These are phyloP conservation scores for Gamarada debralockiae DNA, from an alignment of 495 filamentous ascomycete genomes.

Conservation along the genomic window DNA sequence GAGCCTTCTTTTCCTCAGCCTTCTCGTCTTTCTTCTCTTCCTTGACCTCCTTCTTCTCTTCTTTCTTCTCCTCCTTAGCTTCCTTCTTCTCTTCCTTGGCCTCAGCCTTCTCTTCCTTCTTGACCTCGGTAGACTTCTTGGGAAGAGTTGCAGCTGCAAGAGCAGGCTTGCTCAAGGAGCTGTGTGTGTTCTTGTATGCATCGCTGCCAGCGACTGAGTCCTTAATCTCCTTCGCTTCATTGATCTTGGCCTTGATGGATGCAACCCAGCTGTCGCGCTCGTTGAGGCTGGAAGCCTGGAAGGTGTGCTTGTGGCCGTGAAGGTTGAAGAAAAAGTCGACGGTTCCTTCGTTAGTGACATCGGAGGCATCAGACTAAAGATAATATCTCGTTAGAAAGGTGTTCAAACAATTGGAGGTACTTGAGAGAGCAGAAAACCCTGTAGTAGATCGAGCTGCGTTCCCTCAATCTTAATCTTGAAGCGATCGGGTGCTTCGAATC, in stretches of 20 bases:
- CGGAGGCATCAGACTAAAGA: constrained; percentile 67
- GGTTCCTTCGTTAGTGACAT: constrained; percentile 66
- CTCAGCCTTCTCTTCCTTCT: constrained; percentile 35
- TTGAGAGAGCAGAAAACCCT: too few species aligned
- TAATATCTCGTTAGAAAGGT: too few species aligned
- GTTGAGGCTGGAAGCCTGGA: constrained; percentile 66
- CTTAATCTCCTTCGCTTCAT: constrained; percentile 72
- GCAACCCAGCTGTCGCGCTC: constrained; percentile 92
- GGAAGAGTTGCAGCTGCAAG: constrained; percentile 38
- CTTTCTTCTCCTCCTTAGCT: constrained; percentile 38
- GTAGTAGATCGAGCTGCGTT: background rate
- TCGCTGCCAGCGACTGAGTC: constrained; percentile 65
- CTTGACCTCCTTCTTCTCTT: constrained; percentile 30
- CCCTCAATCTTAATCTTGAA: too few species aligned
- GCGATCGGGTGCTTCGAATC: too few species aligned
- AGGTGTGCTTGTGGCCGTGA: constrained; percentile 82
- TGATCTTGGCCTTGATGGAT: constrained; percentile 68
- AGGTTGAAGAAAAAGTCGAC: constrained; percentile 82
- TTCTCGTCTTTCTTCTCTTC: constrained; percentile 43
- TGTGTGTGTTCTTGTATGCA: constrained; percentile 73
- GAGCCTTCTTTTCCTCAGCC: constrained; percentile 47
- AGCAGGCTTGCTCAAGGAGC: constrained; percentile 62
- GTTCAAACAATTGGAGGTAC: too few species aligned
- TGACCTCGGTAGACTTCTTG: constrained; percentile 47
- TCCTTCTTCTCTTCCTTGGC: constrained; percentile 34